Conservation (phyloP, 495 filamentous ascomycete species). For the Podospora australis region DNA sequence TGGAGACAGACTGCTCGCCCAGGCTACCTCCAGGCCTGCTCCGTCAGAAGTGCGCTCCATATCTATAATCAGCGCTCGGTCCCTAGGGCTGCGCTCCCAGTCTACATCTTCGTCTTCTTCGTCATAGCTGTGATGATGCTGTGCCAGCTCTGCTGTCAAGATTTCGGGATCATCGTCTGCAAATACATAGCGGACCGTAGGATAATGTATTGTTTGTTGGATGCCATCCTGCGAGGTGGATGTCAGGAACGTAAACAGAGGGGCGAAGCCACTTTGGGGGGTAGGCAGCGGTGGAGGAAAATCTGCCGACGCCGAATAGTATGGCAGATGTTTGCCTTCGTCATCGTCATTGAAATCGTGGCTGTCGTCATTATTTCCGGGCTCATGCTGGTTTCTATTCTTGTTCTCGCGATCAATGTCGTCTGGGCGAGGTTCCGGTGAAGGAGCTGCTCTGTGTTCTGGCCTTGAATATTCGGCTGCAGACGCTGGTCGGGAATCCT, state of each 20-base stretch:
- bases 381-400: no score
- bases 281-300: constrained; percentile 2
- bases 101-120: constrained; percentile 9
- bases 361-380: no score
- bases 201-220: constrained; percentile 53
- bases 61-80: constrained; percentile 53
- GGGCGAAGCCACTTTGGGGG: constrained; percentile 44
- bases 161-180: constrained; percentile 66
- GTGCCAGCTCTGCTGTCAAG: constrained; percentile 46
- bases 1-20: constrained; percentile 39
- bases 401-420: no score
- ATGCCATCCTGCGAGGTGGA: constrained; percentile 29
- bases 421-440: no score
- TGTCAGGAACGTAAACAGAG: constrained; percentile 61
- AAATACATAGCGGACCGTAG: constrained; percentile 87
- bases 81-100: constrained; percentile 19
- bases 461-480: no score
- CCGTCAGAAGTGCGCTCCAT: constrained; percentile 44
- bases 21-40: constrained; percentile 37
- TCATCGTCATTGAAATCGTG: no score
- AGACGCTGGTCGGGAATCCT: constrained; percentile 11
- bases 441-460: no score
- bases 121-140: constrained; percentile 23
- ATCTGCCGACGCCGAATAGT: constrained; percentile 1
- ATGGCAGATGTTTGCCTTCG: constrained; percentile 1